Evolutionary conservation across 2,329 filamentous ascomycete genomes (phyloP), one percentile per base, ranked within the genome.

Genomic region (Fusarium albosuccineum): DNA sequence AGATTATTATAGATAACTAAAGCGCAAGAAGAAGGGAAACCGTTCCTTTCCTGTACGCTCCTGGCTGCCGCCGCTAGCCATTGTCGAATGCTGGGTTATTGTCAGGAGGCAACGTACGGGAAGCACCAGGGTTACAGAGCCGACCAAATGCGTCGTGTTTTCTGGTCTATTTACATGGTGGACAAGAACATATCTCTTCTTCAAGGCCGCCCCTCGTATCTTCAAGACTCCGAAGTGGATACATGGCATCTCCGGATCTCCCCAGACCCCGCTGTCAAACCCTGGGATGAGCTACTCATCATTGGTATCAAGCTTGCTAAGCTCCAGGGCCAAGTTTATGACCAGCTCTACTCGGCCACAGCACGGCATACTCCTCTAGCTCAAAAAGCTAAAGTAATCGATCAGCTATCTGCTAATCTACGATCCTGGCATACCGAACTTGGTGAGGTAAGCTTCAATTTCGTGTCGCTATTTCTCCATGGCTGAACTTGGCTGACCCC

Each of bases 21-120:
- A 53, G 50, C 50, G 10, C 50, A 53, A 22, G 50, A 53, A 33
- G 22, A 53, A 26, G 50, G 39, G 16, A 53, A 53, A 3, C 50
- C 50, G 30, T 53, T 53, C 11, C 16, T 53, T 30, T 53, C 36
- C 50, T 53, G 50, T 53, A 53, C 50, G 3, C 50, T 53, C 7
- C 9, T 53, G 5, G 50, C 50, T 42, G 27, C 50, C 9, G 50
- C 50, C 7, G 37, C 50, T 3, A 53, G 50, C 36, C 50, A 53
- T 34, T 53, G 50, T 11, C 50, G 50, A 6, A 53, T 53, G 37
- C 50, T 53, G 17, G 50, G 50, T 14, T 53, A 53, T 44, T 53
- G 50, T 29, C 50, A 53, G 17, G 50, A 53, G 39, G 42, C 27
- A 14, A 53, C 37, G 17, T 53, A 53, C 17, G 50, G 50, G 37